A percentile compares a stretch with the other conserved stretches of the same genome.
Conservation (phyloP, 441 rosid genomes). For the Monsonia emarginata region DNA sequence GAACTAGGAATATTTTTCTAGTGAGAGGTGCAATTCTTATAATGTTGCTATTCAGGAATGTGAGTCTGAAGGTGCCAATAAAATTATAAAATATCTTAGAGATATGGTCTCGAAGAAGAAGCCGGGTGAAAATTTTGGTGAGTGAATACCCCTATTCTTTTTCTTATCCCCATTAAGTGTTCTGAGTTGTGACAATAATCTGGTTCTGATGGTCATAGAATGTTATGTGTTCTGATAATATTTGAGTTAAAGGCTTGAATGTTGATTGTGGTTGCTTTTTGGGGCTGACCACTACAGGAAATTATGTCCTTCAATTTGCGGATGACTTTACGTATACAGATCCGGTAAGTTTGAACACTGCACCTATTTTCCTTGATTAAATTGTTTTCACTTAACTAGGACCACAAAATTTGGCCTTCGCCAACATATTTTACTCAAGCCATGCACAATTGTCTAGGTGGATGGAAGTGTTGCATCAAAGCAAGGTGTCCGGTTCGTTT, state of each 20-base stretch:
- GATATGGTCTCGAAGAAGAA: slow-evolving; percentile 56
- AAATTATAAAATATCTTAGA: slow-evolving; percentile 69
- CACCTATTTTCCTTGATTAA: slow-evolving; percentile 8
- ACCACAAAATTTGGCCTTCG: background rate
- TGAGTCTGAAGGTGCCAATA: slow-evolving; percentile 83
- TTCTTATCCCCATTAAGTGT: background rate
- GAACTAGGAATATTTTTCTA: background rate
- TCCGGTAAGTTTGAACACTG: slow-evolving; percentile 51
- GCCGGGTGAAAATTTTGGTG: slow-evolving; percentile 64
- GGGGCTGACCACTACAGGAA: slow-evolving; percentile 37
- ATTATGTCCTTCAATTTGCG: slow-evolving; percentile 60
- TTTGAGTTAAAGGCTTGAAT: no score
- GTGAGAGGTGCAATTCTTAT: slow-evolving; percentile 14
- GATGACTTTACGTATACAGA: slow-evolving; percentile 87
- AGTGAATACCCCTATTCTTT: slow-evolving; percentile 17
- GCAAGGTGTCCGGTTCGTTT: slow-evolving; percentile 1
- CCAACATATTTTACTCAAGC: background rate
- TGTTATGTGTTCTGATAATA: no score
- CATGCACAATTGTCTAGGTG: background rate
- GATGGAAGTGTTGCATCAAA: slow-evolving; percentile 8
- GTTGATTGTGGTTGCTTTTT: slow-evolving; percentile 7
- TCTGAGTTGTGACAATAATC: background rate
- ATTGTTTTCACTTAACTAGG: background rate
- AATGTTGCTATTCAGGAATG: slow-evolving; percentile 50
- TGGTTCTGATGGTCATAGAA: background rate